Evolutionary conservation across 805 yeast species (phyloP), one percentile per base, ranked within the genome.

Genomic region (Tetrapisispora namnaoensis): DNA sequence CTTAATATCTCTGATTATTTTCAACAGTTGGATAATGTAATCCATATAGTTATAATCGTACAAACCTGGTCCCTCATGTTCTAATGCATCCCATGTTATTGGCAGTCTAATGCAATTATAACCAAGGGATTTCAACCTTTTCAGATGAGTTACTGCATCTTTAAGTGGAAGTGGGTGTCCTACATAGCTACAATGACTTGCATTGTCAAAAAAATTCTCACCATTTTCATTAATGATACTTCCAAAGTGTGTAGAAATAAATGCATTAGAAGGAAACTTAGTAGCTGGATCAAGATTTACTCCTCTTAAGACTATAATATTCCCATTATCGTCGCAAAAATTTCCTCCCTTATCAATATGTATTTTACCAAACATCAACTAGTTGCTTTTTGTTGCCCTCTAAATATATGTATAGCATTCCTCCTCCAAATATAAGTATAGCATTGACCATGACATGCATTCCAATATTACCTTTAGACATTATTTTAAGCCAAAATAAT

Each of bases 11-110:
- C 77, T 72, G 14, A 85, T 74, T 8, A 79, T 75, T 47, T 73
- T 70, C 47, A 90, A 65, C 5, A 88, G 68, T 48, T 80, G 70
- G 39, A 83, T 69, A 0, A 93, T 79, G 62, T 82, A 86, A 27
- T 81, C 79, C 45, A 88, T 75, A 58, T 77, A 90, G 18, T 80
- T 88, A 24, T 77, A 78, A 63, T 90, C 97, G 61, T 89, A 90
- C 10, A 64, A 63, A 0, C 86, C 93, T 0, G 97, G 97, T 0
- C 95, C 96, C 43, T 68, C 71, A 57, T 90, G 96, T 63, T 90
- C 97, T 9, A 90, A 59, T 0, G 96, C 91, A 63, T 90, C 97
- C 97, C 97, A 90, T 0, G 95, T 83, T 45, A 86, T 70, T 18
- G 88, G 69, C 61, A 81, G 85, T 49, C 97, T 69, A 20, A 90